Percentiles rank a stretch among this genome's conserved stretches.
Conservation (phyloP, 371 early-diverging fungal genomes). For the Globomyces sp. region DNA sequence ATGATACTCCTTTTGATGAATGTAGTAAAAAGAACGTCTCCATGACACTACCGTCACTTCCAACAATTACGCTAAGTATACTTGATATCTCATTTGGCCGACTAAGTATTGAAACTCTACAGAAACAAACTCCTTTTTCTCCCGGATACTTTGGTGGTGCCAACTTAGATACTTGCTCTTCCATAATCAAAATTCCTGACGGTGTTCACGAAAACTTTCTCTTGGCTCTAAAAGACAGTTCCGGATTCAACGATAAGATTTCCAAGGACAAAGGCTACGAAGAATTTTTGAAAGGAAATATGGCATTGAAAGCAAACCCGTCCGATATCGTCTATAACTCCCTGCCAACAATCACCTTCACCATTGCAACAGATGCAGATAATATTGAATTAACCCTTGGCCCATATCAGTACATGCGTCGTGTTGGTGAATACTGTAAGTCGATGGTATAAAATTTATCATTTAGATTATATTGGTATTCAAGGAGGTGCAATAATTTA, state of each 20-base stretch:
- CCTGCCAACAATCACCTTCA: too few species aligned
- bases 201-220: not conserved
- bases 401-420: constrained; percentile 15
- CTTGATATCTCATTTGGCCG: too few species aligned
- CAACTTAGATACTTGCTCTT: constrained; percentile 6
- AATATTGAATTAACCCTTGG: constrained; percentile 2
- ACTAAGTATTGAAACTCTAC: too few species aligned
- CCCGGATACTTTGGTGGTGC: too few species aligned
- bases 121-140: too few species aligned
- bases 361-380: not conserved
- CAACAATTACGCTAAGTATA: too few species aligned
- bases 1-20: not conserved
- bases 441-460: not conserved
- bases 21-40: too few species aligned
- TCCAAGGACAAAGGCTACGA: too few species aligned
- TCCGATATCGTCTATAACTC: too few species aligned
- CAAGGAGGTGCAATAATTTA: not conserved
- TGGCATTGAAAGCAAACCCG: too few species aligned
- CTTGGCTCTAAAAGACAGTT: not conserved
- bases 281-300: too few species aligned
- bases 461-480: not conserved
- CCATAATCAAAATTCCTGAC: not conserved
- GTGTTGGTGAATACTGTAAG: not conserved
- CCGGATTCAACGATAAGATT: not conserved
- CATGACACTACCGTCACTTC: too few species aligned